Evolutionary conservation across 805 yeast genomes (phyloP), one percentile per base, ranked within the genome.

Genomic region (Spencermartinsiella europaea): DNA sequence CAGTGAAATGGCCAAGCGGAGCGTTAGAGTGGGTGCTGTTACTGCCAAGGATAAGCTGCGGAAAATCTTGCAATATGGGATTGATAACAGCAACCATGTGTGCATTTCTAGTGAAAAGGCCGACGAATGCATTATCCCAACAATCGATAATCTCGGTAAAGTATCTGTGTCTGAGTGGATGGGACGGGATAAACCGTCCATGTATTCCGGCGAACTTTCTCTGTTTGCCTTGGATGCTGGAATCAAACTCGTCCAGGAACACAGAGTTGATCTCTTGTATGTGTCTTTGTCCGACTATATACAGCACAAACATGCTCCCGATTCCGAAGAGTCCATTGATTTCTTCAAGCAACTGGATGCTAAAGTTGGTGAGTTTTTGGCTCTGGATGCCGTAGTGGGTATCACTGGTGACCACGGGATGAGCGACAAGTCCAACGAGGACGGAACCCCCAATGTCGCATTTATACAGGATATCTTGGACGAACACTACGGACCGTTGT

Each of bases 361-460:
- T n/a, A 38, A 34, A 44, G n/a, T 44, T 12, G 47, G 47, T 8
- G 33, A 44, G 33, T 15, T 44, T 17, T 28, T 44, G 14, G 28
- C 25, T 20, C 21, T 14, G 16, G 47, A 41, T 16, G 42, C 47
- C n/a, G 42, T 38, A 2, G 42, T 44, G 14, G 47, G 47, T 10
- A 44, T 44, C 16, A 44, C 47, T 22, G 47, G 47, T 14, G 47
- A 44, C 28, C 47, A 44, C 38, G 47, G 47, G 5, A 44, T 44
- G 47, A 34, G 41, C 15, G 47, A 44, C 27, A 44, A 44, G 33
- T 44, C 47, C 4, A 38, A 37, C 33, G 21, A 10, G n/a, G 47
- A 44, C 19, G 36, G 38, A 8, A 19, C 36, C n/a, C 47, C 47
- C 20, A 44, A 44, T 19, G 42, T 44, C 16, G 12, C 36, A 5